A percentile compares a stretch with the other conserved stretches of the same genome.
Evolutionary conservation across 2,329 filamentous ascomycete genomes (phyloP).

Genomic region (Aureobasidium mangrovei): DNA sequence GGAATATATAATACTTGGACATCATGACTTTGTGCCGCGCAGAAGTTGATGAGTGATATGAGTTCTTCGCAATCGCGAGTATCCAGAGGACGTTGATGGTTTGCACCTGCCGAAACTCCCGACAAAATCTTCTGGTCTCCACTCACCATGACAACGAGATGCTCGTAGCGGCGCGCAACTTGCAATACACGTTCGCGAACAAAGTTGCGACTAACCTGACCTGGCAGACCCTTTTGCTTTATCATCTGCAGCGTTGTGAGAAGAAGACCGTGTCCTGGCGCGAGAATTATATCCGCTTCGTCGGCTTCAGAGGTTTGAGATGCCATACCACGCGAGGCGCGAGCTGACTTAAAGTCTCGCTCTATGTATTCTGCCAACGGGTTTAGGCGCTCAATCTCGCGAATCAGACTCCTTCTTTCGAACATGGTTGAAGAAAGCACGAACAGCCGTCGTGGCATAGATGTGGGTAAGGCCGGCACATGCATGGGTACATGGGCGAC

Average conservation of each 20-base stretch:
- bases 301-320: conserved; percentile 8
- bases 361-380: conserved; percentile 49
- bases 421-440: conserved; percentile 45
- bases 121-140: conserved; percentile 20
- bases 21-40: conserved; percentile 31
- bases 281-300: conserved; percentile 67
- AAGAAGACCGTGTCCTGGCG: conserved; percentile 59
- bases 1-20: conserved; percentile 31
- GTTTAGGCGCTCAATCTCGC: conserved; percentile 42
- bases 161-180: conserved; percentile 54
- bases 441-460: conserved; percentile 29
- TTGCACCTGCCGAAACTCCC: neutral
- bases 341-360: conserved; percentile 44
- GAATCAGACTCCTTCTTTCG: conserved; percentile 40
- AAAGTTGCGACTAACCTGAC: conserved; percentile 38
- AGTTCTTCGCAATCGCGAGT: conserved; percentile 26
- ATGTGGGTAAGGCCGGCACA: conserved; percentile 3
- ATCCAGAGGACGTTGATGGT: conserved; percentile 19
- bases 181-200: conserved; percentile 48
- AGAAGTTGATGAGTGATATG: conserved; percentile 35
- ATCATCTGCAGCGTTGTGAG: conserved; percentile 62
- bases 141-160: conserved; percentile 59
- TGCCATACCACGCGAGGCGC: neutral
- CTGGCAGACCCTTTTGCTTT: conserved; percentile 63
- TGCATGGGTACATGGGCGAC: neutral